Base-by-base conservation (phyloP, 2,329 filamentous ascomycete genomes). In the Fusarium sp. region DNA sequence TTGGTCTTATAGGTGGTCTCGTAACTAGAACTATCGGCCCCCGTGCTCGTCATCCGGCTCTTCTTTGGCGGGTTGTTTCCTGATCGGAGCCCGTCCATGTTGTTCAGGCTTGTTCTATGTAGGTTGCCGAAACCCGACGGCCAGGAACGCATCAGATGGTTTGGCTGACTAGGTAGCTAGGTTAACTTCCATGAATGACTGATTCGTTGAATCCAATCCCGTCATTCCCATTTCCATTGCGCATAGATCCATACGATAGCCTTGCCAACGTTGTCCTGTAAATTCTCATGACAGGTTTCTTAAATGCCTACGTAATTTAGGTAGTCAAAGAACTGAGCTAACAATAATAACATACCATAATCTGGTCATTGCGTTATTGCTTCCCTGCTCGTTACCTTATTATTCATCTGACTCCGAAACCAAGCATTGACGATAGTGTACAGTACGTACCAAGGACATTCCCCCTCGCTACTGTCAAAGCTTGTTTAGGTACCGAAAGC, bases 401-500 rank as follows among this genome's bases (percentile, higher is more conserved):
- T 38, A 25, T 46, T 30, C 40, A 42, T 59, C 32, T 20, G 38
- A 43, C 22, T 30, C 30, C 43, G 40, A 54, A 47, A 43, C 43
- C 22, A 22, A 25, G 15, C 25, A 34, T 45, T 44, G 34, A 38
- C 34, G 34, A n/a, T 38, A 38, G 18, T n/a, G 11, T 38, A 38
- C 18, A n/a, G 34, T 38, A 38, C 34, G 34, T 38, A 38, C 34
- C 34, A 12, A 38, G 18, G 34, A 38, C 18, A 38, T 46, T n/a
- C 51, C n/a, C 38, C 32, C 45, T 45, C 22, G 27, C 44, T 30
- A 27, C 18, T 29, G 47, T 27, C 29, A 47, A 65, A 68, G 50
- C 50, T 68, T 71, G 32, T 53, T 65, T 68, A 38, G 34, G 34
- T 38, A 27, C 63, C 60, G 32, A 52, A 69, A 71, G 22, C 30